Evolutionary conservation across 345 rosid species (phyloP).

Genomic region (Bruguiera parviflora): DNA sequence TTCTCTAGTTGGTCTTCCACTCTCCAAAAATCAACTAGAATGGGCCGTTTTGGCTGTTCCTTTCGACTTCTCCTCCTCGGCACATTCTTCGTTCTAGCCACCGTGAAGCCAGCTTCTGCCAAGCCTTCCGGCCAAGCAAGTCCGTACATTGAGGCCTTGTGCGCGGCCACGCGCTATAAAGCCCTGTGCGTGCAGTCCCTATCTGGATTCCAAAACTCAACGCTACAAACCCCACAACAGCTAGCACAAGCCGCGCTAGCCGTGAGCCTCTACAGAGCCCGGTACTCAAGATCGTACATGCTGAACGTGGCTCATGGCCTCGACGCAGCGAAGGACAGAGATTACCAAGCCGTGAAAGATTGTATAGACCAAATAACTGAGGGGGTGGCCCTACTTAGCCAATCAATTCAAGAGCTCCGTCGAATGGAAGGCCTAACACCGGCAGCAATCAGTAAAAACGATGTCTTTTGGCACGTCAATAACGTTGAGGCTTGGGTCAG

Average conservation of each 20-base stretch:
- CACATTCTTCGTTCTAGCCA: constrained; percentile 12
- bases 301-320: constrained; percentile 40
- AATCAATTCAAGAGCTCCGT: constrained; percentile 57
- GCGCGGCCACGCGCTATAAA: constrained; percentile 55
- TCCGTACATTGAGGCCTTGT: constrained; percentile 45
- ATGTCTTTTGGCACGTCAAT: constrained; percentile 47
- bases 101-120: constrained; percentile 14
- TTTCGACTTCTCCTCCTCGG: constrained; percentile 6
- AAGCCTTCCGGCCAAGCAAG: background rate
- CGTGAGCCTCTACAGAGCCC: constrained; percentile 59
- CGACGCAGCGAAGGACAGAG: constrained; percentile 33
- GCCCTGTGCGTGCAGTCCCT: constrained; percentile 51
- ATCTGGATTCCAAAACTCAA: constrained; percentile 37
- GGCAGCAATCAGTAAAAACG: constrained; percentile 12
- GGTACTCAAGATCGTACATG: constrained; percentile 47
- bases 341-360: constrained; percentile 49
- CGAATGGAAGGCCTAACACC: constrained; percentile 23
- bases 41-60: constrained; percentile 24
- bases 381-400: constrained; percentile 52
- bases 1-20: background rate
- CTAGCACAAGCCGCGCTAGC: constrained; percentile 59
- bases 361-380: constrained; percentile 56
- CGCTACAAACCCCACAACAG: constrained; percentile 44
- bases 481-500: constrained; percentile 74
- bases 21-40: constrained; percentile 6